Conservation (phyloP, 495 filamentous ascomycete species). For the Xylaria cubensis region DNA sequence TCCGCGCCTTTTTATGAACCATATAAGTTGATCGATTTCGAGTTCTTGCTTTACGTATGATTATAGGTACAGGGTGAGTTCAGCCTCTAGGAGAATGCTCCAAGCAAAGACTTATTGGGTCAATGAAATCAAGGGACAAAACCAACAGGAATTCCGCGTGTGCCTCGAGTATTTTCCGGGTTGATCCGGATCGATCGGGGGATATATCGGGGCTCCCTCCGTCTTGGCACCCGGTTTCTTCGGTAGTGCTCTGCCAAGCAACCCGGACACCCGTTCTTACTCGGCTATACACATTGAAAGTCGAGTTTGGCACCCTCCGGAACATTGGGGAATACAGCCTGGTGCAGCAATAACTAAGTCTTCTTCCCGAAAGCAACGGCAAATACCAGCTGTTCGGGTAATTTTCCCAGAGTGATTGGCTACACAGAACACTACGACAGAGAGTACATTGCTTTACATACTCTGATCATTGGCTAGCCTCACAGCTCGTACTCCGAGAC, state of each 20-base stretch:
- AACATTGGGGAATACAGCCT: not conserved
- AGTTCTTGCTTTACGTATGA: not conserved
- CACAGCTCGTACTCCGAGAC: not conserved
- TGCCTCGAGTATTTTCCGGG: not conserved
- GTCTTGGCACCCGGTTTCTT: constrained; percentile 16
- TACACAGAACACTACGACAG: not conserved
- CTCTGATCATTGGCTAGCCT: not conserved
- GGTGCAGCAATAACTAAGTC: not conserved
- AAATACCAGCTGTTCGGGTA: not conserved
- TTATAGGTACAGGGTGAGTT: not conserved
- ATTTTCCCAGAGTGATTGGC: not conserved
- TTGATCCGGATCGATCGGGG: not conserved
- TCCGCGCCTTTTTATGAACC: not conserved
- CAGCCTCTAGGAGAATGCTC: not conserved
- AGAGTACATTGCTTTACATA: not conserved
- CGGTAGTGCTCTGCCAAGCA: not conserved
- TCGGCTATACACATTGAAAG: not conserved
- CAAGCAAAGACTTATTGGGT: not conserved
- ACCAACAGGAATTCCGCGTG: not conserved
- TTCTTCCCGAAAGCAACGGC: not conserved
- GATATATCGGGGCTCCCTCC: not conserved
- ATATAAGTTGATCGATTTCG: too few species aligned
- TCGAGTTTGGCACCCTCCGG: not conserved
- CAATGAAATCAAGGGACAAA: not conserved
- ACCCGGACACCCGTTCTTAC: not conserved